These are phyloP conservation scores for Neofusicoccum cordaticola DNA, from an alignment of 2,329 filamentous ascomycete species.

Conservation along the genomic window DNA sequence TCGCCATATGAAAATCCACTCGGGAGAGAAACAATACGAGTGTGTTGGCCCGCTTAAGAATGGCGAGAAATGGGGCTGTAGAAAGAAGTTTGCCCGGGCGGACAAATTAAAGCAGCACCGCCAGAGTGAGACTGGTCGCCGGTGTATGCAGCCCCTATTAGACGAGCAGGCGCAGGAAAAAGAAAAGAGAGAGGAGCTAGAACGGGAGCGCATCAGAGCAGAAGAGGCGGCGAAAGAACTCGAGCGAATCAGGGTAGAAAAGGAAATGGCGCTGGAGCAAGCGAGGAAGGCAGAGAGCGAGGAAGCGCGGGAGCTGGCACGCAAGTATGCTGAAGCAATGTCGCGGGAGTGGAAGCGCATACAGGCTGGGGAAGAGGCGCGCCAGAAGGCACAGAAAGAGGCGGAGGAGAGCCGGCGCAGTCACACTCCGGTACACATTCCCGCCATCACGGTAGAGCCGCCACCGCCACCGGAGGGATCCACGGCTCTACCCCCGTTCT, in stretches of 20 bases:
- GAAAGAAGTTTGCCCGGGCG: neutral
- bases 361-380: neutral
- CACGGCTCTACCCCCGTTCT: neutral
- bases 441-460: neutral
- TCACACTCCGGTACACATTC: neutral
- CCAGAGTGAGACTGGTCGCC: neutral
- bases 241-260: neutral
- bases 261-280: neutral
- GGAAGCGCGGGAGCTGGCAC: neutral
- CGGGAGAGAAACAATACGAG: neutral
- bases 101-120: neutral
- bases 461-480: neutral
- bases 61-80: neutral
- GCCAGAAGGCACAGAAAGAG: neutral
- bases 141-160: neutral
- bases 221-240: neutral
- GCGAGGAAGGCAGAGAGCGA: neutral
- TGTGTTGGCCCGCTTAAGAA: neutral
- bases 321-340: neutral
- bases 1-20: neutral
- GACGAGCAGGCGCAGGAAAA: neutral
- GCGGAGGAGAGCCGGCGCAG: neutral
- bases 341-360: neutral
- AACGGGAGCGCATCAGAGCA: neutral
- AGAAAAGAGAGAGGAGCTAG: neutral